Evolutionary conservation across 179 eudicot genomes (phyloP), one percentile per base, ranked within the genome.

Genomic region (Patellifolia procumbens): DNA sequence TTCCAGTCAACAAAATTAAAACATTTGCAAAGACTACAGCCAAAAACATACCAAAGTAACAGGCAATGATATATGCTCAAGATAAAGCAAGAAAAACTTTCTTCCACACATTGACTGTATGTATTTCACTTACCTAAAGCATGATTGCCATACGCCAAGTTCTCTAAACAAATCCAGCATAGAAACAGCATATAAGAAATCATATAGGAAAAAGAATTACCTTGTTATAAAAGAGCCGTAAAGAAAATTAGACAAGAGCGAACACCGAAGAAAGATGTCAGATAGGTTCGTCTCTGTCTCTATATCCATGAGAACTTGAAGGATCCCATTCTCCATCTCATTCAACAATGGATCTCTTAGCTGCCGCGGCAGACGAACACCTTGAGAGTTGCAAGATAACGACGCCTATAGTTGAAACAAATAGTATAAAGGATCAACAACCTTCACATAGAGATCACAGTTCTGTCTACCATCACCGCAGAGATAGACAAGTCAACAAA

Each of bases 291-390:
- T 88, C 60, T 93, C 90, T n/a, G 73, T 71, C 78, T 85, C 86
- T 72, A 49, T 81, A 69, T 84, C 88, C 73, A 73, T 79, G 68
- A 91, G 42, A 78, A 79, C 81, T 73, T 81, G 85, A 52, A 91
- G 78, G 79, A 89, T 79, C 75, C 76, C 83, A 85, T 72, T 88
- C 84, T 95, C 95, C 91, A 91, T 82, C 86, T 95, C 98, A 61
- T 81, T 86, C 82, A 86, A 76, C 77, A 95, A 85, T 34, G 87
- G 86, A 69, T 86, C 96, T 74, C 78, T 84, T 74, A 95, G 74
- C 76, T 87, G 91, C 75, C 82, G 85, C 17, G 98, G 97, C 80
- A 95, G 93, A 56, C 91, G 94, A 77, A 89, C 84, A 49, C 81
- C 82, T 53, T 74, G 88, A 80, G 77, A 73, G 39, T 78, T 75